phyloP scores from a whole-genome alignment of 2,329 filamentous ascomycete species.

The Phyllosticta paracitricarpa region DNA sequence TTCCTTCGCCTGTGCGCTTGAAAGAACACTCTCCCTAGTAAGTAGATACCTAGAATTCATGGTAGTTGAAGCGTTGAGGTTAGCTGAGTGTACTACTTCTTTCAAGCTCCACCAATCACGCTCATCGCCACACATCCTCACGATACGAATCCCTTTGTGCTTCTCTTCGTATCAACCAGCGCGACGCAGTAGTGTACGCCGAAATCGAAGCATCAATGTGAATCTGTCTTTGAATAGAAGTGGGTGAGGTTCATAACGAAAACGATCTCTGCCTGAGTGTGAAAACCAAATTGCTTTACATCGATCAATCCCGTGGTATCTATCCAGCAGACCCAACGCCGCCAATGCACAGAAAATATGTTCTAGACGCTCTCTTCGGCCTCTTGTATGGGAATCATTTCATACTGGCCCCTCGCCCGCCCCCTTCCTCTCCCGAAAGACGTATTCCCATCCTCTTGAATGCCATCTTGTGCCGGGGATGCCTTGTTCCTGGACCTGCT shows the following conservation, averaged over 20 bases:
- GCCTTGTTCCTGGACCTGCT: constrained; percentile 13
- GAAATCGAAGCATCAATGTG: no score
- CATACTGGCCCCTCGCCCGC: constrained; percentile 36
- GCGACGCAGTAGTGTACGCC: no score
- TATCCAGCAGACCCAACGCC: constrained; percentile 17
- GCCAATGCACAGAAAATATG: constrained; percentile 18
- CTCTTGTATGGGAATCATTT: constrained; percentile 37
- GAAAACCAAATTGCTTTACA: not conserved
- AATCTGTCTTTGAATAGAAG: not conserved
- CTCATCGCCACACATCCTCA: no score
- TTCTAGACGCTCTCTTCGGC: constrained; percentile 26
- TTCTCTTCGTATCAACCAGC: no score
- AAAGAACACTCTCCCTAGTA: no score
- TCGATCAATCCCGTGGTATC: constrained; percentile 1
- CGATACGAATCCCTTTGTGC: no score
- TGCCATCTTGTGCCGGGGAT: constrained; percentile 13
- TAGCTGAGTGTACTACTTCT: no score
- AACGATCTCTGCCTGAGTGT: not conserved
- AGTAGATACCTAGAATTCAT: no score
- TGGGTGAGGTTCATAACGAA: not conserved
- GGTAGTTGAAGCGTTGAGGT: no score
- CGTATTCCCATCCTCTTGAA: constrained; percentile 24
- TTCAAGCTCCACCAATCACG: no score
- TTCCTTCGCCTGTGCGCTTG: no score
- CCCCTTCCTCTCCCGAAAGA: constrained; percentile 31